Evolutionary conservation across 73 alveolate species (phyloP).

Genomic region (Tetrahymena elliotti): DNA sequence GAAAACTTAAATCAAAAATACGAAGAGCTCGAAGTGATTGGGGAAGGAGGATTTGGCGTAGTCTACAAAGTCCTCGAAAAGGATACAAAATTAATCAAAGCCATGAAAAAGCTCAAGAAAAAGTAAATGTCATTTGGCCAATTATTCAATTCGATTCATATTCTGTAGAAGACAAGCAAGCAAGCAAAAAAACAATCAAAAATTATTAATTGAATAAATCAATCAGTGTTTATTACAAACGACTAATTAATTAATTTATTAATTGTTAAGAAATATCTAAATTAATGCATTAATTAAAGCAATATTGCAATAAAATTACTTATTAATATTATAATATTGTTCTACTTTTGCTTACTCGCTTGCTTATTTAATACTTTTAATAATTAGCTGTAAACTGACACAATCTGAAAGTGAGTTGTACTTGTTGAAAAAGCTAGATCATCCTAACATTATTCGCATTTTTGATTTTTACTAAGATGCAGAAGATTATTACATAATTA

Average conservation of each 20-base stretch:
- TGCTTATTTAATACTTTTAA: not conserved
- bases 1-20: not conserved
- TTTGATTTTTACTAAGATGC: slow-evolving; percentile 38
- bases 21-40: not conserved
- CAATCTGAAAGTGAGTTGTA: not conserved
- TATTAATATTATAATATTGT: not conserved
- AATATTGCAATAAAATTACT: not conserved
- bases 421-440: slow-evolving; percentile 35
- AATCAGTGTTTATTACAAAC: not conserved
- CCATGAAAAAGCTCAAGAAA: not conserved
- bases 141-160: not conserved
- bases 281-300: not conserved
- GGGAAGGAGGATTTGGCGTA: not conserved
- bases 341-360: not conserved
- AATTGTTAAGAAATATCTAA: not conserved
- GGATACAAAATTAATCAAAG: not conserved
- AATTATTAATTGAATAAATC: no score
- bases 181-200: no score
- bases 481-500: slow-evolving; percentile 21
- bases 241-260: not conserved
- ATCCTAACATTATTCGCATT: slow-evolving; percentile 43
- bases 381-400: not conserved
- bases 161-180: no score
- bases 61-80: not conserved
- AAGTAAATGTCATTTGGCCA: not conserved